These are phyloP conservation scores for Clavispora fructus DNA, from an alignment of 805 yeast species.

Conservation along the genomic window DNA sequence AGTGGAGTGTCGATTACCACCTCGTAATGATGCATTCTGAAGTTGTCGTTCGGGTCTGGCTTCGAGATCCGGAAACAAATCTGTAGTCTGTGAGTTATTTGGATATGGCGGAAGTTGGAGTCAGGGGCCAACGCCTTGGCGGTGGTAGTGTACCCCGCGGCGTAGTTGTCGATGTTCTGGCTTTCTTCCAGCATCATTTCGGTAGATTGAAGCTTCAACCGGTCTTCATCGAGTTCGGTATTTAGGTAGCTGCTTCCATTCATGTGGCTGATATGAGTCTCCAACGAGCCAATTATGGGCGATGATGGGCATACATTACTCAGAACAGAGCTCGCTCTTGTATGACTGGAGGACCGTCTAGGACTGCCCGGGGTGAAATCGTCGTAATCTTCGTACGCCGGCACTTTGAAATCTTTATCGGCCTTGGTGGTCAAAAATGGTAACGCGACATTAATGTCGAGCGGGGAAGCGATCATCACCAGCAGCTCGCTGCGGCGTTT, in stretches of 20 bases:
- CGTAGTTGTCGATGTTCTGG: constrained; percentile 23
- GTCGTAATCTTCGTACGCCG: neutral
- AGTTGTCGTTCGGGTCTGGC: constrained; percentile 44
- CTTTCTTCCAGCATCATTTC: constrained; percentile 25
- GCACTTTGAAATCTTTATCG: constrained; percentile 21
- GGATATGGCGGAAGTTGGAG: constrained; percentile 56
- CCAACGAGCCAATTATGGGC: constrained; percentile 36
- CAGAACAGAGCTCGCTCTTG: neutral
- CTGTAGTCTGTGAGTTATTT: constrained; percentile 63
- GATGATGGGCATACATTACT: constrained; percentile 16
- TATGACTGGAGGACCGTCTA: neutral
- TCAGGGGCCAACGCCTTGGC: constrained; percentile 54
- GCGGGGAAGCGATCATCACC: constrained; percentile 37
- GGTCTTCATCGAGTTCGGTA: constrained; percentile 13
- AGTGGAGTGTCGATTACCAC: constrained; percentile 78
- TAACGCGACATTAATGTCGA: constrained; percentile 39
- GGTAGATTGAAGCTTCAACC: constrained; percentile 26
- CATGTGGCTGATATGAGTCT: constrained; percentile 31
- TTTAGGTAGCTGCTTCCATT: constrained; percentile 3
- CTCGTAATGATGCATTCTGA: constrained; percentile 66
- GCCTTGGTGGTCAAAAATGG: constrained; percentile 37
- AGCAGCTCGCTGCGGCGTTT: neutral
- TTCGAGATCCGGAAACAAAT: constrained; percentile 64
- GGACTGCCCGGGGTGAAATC: neutral
- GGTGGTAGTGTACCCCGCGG: constrained; percentile 31